A percentile compares a stretch with the other conserved stretches of the same genome.
Evolutionary conservation across 2,329 filamentous ascomycete genomes (phyloP).

Genomic region (Pseudocercospora eumusae): DNA sequence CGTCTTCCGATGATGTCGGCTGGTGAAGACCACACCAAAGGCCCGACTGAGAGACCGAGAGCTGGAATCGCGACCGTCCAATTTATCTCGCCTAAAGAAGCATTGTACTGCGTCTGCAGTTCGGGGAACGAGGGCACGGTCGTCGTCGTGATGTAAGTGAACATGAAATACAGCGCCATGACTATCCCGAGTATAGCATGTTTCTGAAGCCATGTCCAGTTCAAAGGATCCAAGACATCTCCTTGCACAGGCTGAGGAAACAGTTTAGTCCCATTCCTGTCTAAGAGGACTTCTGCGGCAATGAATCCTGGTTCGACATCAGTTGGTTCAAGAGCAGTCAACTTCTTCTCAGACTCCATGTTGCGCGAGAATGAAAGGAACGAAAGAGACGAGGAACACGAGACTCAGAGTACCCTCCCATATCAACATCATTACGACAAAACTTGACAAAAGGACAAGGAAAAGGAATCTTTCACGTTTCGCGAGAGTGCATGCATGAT

Average conservation of each 20-base stretch:
- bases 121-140: conserved; percentile 25
- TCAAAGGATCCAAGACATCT: conserved; percentile 25
- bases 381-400: neutral
- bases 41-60: conserved; percentile 21
- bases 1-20: conserved; percentile 27
- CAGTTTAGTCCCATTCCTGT: conserved; percentile 24
- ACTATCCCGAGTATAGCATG: conserved; percentile 16
- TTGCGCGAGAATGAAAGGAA: neutral
- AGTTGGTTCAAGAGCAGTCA: conserved; percentile 7
- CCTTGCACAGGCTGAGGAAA: conserved; percentile 22
- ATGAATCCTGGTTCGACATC: conserved; percentile 19
- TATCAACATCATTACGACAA: neutral
- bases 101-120: conserved; percentile 22
- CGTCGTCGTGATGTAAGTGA: conserved; percentile 28
- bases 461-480: too few relatives aligned
- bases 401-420: neutral
- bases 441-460: too few relatives aligned
- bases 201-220: conserved; percentile 24
- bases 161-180: conserved; percentile 24
- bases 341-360: conserved; percentile 20
- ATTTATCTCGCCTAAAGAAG: conserved; percentile 25
- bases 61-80: conserved; percentile 29
- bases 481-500: neutral
- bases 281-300: conserved; percentile 18
- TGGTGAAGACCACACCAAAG: conserved; percentile 24